phyloP scores from a whole-genome alignment of 495 filamentous ascomycete genomes.

The Pseudomonodictys pantanalensis region DNA sequence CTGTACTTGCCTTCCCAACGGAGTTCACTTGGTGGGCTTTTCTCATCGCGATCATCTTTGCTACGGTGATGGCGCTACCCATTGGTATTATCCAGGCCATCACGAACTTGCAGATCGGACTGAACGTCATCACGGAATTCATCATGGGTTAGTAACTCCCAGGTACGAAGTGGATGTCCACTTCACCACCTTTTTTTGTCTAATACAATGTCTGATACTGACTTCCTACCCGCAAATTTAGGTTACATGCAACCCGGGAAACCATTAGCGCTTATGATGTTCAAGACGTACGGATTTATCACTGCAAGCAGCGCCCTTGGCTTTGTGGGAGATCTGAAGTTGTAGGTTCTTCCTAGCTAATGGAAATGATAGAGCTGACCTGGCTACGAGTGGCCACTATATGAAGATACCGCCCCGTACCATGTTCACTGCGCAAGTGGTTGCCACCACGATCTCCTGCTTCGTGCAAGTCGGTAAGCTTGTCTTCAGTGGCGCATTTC shows the following conservation, averaged over 20 bases:
- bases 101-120: constrained; percentile 10
- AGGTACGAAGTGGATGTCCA: too few relatives aligned
- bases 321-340: constrained; percentile 40
- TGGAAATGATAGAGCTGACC: neutral
- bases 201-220: too few relatives aligned
- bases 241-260: constrained; percentile 66
- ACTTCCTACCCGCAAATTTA: too few relatives aligned
- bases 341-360: neutral
- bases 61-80: constrained; percentile 47
- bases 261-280: constrained; percentile 68
- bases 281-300: constrained; percentile 74
- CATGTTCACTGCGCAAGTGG: constrained; percentile 65
- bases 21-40: constrained; percentile 67
- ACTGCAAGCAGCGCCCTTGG: constrained; percentile 60
- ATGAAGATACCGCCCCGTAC: constrained; percentile 70
- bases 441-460: constrained; percentile 56
- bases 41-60: constrained; percentile 53
- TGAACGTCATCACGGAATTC: constrained; percentile 56
- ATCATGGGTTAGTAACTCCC: too few relatives aligned
- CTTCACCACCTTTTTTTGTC: too few relatives aligned
- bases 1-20: constrained; percentile 58
- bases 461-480: constrained; percentile 51
- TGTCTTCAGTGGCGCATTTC: neutral
- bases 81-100: constrained; percentile 52
- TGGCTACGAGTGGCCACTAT: constrained; percentile 55